Conservation (phyloP, 768 basidiomycete genomes). For the Leccinellum albellum region DNA sequence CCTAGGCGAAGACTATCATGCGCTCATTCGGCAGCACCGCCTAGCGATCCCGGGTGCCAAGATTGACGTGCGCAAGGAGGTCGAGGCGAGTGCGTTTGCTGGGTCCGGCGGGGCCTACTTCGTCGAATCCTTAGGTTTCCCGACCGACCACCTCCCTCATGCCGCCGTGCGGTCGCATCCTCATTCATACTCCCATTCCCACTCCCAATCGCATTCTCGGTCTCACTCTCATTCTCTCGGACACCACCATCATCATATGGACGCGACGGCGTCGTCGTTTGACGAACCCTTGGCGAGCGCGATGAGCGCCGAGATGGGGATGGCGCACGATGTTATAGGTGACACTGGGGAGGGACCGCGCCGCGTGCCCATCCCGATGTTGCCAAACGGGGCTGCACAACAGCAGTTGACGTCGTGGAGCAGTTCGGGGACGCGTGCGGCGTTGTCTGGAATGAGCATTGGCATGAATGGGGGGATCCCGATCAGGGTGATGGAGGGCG, state of each 20-base stretch:
- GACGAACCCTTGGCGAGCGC: conserved; percentile 79
- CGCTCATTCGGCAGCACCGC: conserved; percentile 62
- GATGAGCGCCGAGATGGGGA: conserved; percentile 58
- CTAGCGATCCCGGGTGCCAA: conserved; percentile 53
- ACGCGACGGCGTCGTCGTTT: conserved; percentile 43
- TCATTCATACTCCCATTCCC: not conserved
- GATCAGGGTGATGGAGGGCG: conserved; percentile 59
- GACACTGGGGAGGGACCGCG: conserved; percentile 26
- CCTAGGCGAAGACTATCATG: conserved; percentile 74
- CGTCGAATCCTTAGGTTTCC: conserved; percentile 19
- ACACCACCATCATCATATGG: conserved; percentile 28
- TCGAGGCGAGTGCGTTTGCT: conserved; percentile 58
- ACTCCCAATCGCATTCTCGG: conserved; percentile 5
- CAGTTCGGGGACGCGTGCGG: conserved; percentile 10
- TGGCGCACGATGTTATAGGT: conserved; percentile 42
- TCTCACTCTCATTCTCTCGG: not conserved
- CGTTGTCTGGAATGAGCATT: conserved; percentile 16
- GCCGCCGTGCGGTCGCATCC: not conserved
- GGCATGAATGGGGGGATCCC: conserved; percentile 32
- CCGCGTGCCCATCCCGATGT: conserved; percentile 57
- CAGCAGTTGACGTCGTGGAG: conserved; percentile 17
- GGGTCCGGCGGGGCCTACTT: conserved; percentile 22
- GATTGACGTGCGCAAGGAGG: conserved; percentile 70
- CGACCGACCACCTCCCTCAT: not conserved
- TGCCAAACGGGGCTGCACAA: conserved; percentile 61